Conservation (phyloP, 495 filamentous ascomycete genomes). For the Podospora pseudopauciseta region DNA sequence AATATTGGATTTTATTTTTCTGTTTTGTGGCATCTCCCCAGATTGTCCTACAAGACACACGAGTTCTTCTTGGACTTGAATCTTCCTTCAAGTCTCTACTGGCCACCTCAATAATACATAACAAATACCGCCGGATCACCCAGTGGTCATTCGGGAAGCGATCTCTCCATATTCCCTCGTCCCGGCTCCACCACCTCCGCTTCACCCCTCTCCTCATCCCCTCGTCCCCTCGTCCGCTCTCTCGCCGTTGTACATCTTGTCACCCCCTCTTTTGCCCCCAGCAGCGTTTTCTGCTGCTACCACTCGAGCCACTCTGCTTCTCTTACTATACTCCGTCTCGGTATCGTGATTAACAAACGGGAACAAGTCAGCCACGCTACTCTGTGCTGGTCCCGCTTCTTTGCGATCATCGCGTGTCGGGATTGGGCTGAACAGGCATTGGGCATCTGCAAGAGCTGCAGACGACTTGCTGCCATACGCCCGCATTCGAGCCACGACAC, state of each 20-base stretch:
- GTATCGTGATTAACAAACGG: not conserved
- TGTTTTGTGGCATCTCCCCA: not conserved
- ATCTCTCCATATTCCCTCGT: constrained; percentile 7
- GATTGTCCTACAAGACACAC: not conserved
- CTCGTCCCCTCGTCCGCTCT: not conserved
- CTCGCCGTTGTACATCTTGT: not conserved
- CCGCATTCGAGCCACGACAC: constrained; percentile 63
- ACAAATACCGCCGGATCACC: not conserved
- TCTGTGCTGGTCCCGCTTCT: constrained; percentile 13
- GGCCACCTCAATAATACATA: not conserved
- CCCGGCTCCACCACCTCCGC: constrained; percentile 12
- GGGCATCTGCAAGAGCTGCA: constrained; percentile 51
- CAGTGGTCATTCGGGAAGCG: constrained; percentile 6
- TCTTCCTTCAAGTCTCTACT: not conserved
- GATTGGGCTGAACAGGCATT: constrained; percentile 42
- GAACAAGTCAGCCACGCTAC: constrained; percentile 26
- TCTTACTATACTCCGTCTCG: not conserved
- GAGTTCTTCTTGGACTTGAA: not conserved
- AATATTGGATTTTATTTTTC: not conserved
- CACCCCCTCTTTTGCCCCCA: constrained; percentile 5
- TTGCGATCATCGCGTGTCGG: constrained; percentile 32
- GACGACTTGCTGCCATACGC: constrained; percentile 45
- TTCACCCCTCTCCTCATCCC: constrained; percentile 8
- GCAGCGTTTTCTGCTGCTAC: constrained; percentile 7
- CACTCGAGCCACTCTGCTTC: not conserved